phyloP scores from a whole-genome alignment of 805 yeast species.

The Sugiyamaella marilandica region DNA sequence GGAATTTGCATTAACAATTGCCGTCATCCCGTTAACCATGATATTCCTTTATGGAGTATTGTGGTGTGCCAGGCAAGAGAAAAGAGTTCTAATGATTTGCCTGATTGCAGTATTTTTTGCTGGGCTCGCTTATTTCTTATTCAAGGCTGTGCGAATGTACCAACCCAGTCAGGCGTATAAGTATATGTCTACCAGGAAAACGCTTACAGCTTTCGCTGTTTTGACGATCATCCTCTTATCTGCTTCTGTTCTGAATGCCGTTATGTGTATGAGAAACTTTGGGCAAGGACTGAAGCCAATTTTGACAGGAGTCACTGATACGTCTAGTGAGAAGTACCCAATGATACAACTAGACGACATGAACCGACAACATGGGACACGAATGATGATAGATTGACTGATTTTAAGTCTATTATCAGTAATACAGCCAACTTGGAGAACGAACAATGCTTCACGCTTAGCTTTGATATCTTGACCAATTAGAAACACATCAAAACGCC shows the following conservation, averaged over 20 bases:
- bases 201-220: slow-evolving; percentile 43
- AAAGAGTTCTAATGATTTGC: slow-evolving; percentile 25
- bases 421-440: no score
- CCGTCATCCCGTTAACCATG: slow-evolving; percentile 43
- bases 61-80: slow-evolving; percentile 37
- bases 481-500: no score
- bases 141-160: slow-evolving; percentile 43
- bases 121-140: slow-evolving; percentile 44
- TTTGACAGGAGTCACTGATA: not conserved
- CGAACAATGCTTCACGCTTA: no score
- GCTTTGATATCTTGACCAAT: no score
- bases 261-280: slow-evolving; percentile 29
- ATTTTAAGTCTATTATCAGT: no score
- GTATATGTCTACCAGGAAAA: slow-evolving; percentile 40
- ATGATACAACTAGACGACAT: not conserved
- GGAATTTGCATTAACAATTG: slow-evolving; percentile 45
- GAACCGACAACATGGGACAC: not conserved
- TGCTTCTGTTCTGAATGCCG: slow-evolving; percentile 31
- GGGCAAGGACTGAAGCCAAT: slow-evolving; percentile 16
- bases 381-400: not conserved
- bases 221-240: slow-evolving; percentile 39
- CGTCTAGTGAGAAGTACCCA: not conserved
- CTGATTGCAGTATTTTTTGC: slow-evolving; percentile 33
- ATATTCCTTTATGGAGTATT: slow-evolving; percentile 37
- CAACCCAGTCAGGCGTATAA: slow-evolving; percentile 38